phyloP scores from a whole-genome alignment of 139 green algal species.

The Chlamydomonas eustigma region DNA sequence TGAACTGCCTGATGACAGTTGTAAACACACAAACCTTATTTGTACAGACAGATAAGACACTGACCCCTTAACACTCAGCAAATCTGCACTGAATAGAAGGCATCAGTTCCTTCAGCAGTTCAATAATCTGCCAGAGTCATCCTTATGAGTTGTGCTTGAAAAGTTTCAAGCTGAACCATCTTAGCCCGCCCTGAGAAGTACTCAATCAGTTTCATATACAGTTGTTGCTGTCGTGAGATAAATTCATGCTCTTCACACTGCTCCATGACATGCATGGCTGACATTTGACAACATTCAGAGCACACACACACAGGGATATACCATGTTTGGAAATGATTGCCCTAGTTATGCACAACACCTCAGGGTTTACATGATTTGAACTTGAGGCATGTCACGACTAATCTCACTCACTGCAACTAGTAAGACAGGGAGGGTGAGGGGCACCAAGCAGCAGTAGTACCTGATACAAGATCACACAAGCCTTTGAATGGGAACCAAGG shows the following conservation, averaged over 20 bases:
- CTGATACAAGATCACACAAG: background rate
- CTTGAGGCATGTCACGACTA: background rate
- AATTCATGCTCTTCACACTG: background rate
- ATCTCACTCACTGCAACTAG: background rate
- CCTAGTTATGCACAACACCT: background rate
- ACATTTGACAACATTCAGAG: too few species aligned
- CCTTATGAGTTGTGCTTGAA: constrained; percentile 28
- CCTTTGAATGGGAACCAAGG: background rate
- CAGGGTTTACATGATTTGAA: background rate
- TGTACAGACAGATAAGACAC: too few species aligned
- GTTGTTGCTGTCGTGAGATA: background rate
- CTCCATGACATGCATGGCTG: too few species aligned
- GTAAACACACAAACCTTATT: too few species aligned
- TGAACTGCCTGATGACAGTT: too few species aligned
- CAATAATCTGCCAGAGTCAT: too few species aligned
- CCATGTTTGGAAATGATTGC: background rate
- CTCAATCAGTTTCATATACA: background rate
- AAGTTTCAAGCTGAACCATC: constrained; percentile 30
- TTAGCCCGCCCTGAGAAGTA: background rate
- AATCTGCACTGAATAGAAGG: too few species aligned
- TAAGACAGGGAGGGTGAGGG: constrained; percentile 12
- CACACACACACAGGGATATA: background rate
- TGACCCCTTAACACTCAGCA: too few species aligned
- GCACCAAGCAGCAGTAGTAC: constrained; percentile 16
- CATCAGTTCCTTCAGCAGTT: too few species aligned